phyloP scores from a whole-genome alignment of 495 filamentous ascomycete species.

The Apiosordaria backusii region DNA sequence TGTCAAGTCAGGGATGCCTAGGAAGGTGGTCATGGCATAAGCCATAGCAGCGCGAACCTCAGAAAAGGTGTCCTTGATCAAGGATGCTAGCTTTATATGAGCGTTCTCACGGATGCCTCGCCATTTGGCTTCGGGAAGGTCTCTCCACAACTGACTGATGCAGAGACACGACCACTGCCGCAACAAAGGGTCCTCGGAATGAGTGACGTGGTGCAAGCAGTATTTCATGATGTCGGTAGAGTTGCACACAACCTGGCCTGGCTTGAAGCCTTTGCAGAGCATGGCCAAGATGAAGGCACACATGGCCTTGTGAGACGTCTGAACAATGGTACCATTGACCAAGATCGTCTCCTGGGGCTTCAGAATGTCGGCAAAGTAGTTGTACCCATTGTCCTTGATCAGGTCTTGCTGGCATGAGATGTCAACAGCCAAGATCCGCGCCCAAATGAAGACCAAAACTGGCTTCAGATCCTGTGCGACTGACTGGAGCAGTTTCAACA shows the following conservation, averaged over 20 bases:
- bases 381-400: slow-evolving; percentile 93
- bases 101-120: slow-evolving; percentile 80
- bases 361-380: slow-evolving; percentile 90
- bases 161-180: slow-evolving; percentile 97
- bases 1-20: slow-evolving; percentile 90
- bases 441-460: slow-evolving; percentile 99
- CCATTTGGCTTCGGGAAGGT: slow-evolving; percentile 91
- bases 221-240: slow-evolving; percentile 81
- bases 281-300: slow-evolving; percentile 96
- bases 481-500: slow-evolving; percentile 91
- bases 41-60: slow-evolving; percentile 93
- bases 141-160: slow-evolving; percentile 90
- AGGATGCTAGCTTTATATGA: slow-evolving; percentile 68
- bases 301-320: slow-evolving; percentile 95
- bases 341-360: slow-evolving; percentile 78
- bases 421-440: slow-evolving; percentile 92
- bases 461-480: slow-evolving; percentile 92
- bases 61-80: slow-evolving; percentile 85
- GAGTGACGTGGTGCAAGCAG: slow-evolving; percentile 75
- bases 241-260: slow-evolving; percentile 84
- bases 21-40: slow-evolving; percentile 86
- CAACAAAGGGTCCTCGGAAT: slow-evolving; percentile 80
- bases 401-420: slow-evolving; percentile 87
- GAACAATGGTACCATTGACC: slow-evolving; percentile 75
- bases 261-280: slow-evolving; percentile 89